Base-by-base conservation (phyloP, 106 monocot species). In the Hemerocallis citrina region DNA sequence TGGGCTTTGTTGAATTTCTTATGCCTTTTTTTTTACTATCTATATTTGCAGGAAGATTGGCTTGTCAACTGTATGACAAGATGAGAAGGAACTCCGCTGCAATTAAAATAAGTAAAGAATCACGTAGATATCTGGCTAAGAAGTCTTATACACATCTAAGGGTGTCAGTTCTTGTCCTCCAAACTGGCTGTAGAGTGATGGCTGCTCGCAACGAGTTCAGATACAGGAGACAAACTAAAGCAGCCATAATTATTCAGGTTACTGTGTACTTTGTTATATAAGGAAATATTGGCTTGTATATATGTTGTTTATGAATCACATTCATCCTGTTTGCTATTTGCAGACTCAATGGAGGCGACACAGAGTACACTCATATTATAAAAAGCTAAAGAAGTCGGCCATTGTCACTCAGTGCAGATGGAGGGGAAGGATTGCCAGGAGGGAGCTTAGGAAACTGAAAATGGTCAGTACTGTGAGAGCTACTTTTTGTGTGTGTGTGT, bases 391-490 rank as follows among this genome's bases (percentile, higher is more conserved):
- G 54, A 62, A 33, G 48, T 74, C 94, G 47, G 65, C 77, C 22
- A 68, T 89, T 71, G 59, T 75, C 65, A 78, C 85, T n/a, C 94
- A 94, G 64, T 83, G 79, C n/a, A 75, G 74, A 73, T 94, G 94
- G 94, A 89, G 94, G 62, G 94, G 89, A 71, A 84, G 75, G 44
- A 54, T 77, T 68, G 94, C 79, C 57, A 85, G 80, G 55, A 82
- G 56, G 67, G 89, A 94, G 39, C 80, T 94, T 12, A 75, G 82
- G 46, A 94, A 83, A 42, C 94, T 94, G 37, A 94, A 94, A 83
- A 79, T 94, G 94, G 94, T 88, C 21, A 65, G 72, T 66, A 17
- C 33, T n/a, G 12, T n/a, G n/a, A 43, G 12, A 43, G 12, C 43
- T 1, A n/a, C n/a, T n/a, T n/a, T n/a, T n/a, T n/a, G n/a, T n/a